These are phyloP conservation scores for Narthecium ossifragum DNA, from an alignment of 106 monocot species.

Conservation along the genomic window DNA sequence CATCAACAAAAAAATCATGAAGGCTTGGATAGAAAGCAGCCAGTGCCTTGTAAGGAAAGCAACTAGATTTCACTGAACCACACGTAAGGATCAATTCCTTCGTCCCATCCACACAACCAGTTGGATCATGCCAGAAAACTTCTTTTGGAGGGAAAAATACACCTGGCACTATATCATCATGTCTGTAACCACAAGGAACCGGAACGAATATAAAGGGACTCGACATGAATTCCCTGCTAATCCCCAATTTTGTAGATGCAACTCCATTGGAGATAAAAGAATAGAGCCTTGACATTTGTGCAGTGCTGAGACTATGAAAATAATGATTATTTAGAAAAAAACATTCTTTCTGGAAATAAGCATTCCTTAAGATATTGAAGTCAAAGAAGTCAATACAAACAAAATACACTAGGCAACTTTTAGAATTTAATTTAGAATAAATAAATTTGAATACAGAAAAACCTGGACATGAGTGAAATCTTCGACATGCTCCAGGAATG, in stretches of 20 bases:
- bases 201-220: slow-evolving; percentile 68
- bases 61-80: slow-evolving; percentile 5
- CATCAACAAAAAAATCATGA: slow-evolving; percentile 75
- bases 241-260: slow-evolving; percentile 23
- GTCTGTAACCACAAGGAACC: slow-evolving; percentile 20
- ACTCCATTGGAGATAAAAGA: slow-evolving; percentile 46
- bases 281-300: slow-evolving; percentile 83
- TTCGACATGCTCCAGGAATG: slow-evolving; percentile 33
- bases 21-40: slow-evolving; percentile 60
- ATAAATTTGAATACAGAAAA: slow-evolving; percentile 1
- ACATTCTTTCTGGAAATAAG: no score
- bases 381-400: no score
- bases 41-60: slow-evolving; percentile 29
- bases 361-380: no score
- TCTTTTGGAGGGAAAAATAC: slow-evolving; percentile 50
- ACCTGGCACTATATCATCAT: slow-evolving; percentile 36
- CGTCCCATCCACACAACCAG: slow-evolving; percentile 67
- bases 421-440: no score
- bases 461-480: slow-evolving; percentile 49
- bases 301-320: slow-evolving; percentile 63
- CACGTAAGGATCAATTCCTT: slow-evolving; percentile 23
- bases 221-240: slow-evolving; percentile 35
- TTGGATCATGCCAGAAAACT: slow-evolving; percentile 84
- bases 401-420: no score
- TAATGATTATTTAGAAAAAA: no score